Conservation (phyloP, 495 filamentous ascomycete species). For the Penicillium paxilli region DNA sequence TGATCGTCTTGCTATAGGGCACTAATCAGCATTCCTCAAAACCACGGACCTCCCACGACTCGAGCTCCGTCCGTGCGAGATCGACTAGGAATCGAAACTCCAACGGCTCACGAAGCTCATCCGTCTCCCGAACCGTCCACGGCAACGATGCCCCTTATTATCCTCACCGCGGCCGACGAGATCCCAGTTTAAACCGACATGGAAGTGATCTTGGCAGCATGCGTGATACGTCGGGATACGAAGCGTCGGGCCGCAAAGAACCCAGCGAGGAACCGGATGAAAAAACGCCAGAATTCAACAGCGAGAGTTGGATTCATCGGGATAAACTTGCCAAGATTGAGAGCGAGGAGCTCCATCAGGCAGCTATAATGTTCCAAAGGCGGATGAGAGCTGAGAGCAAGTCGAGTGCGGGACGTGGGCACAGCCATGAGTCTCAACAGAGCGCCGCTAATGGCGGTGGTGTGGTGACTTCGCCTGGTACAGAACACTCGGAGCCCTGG, state of each 20-base stretch:
- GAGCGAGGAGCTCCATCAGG: conserved; percentile 86
- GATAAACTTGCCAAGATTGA: conserved; percentile 95
- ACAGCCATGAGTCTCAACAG: conserved; percentile 50
- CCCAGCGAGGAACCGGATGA: conserved; percentile 18
- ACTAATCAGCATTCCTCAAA: conserved; percentile 28
- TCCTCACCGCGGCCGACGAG: conserved; percentile 39
- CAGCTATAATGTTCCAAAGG: conserved; percentile 70
- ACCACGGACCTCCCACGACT: conserved; percentile 41
- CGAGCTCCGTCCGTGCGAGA: conserved; percentile 26
- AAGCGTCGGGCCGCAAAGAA: conserved; percentile 32
- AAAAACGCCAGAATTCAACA: conserved; percentile 21
- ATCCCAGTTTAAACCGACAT: conserved; percentile 47
- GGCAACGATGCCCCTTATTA: conserved; percentile 27
- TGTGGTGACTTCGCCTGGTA: conserved; percentile 30
- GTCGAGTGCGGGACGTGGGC: conserved; percentile 52
- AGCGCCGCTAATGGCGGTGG: conserved; percentile 29
- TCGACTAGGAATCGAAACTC: conserved; percentile 37
- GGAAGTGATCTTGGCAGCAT: conserved; percentile 58
- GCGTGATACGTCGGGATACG: conserved; percentile 52
- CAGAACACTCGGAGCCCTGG: conserved; percentile 40
- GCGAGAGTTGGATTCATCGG: conserved; percentile 85
- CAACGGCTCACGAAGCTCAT: conserved; percentile 43
- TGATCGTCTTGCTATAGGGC: conserved; percentile 20
- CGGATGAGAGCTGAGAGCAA: conserved; percentile 59
- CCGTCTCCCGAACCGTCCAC: conserved; percentile 33